phyloP scores from a whole-genome alignment of 768 basidiomycete genomes.

The Suillus paluster region DNA sequence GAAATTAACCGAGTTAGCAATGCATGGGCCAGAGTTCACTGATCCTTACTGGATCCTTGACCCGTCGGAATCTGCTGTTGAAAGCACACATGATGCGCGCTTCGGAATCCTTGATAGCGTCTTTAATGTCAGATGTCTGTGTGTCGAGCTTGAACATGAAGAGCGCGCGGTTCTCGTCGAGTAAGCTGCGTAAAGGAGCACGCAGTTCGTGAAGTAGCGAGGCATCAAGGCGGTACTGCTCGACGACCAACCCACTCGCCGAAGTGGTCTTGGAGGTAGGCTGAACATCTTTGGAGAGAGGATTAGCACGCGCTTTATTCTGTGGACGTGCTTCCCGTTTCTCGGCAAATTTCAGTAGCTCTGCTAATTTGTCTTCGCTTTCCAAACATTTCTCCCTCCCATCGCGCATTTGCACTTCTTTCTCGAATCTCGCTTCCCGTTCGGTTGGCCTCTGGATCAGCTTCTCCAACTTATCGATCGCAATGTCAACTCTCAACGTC shows the following conservation, averaged over 20 bases:
- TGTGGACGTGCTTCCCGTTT: background rate
- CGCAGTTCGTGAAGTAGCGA: background rate
- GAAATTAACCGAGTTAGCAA: no score
- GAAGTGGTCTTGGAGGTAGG: background rate
- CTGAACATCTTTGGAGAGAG: background rate
- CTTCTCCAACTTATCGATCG: conserved; percentile 14
- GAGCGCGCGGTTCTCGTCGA: background rate
- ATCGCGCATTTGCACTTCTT: conserved; percentile 25
- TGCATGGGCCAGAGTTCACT: no score
- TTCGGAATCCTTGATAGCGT: background rate
- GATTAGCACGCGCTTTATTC: background rate
- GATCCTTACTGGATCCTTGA: no score
- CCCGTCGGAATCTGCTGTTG: background rate
- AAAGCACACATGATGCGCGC: background rate
- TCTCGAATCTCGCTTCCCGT: conserved; percentile 31
- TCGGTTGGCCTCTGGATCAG: conserved; percentile 13
- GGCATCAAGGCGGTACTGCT: background rate
- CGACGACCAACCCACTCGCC: background rate
- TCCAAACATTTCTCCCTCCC: conserved; percentile 39
- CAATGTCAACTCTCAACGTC: conserved; percentile 38
- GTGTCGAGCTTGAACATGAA: background rate
- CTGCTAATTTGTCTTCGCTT: background rate
- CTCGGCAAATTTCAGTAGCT: background rate
- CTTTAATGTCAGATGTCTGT: background rate
- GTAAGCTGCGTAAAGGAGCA: background rate